A percentile compares a stretch with the other conserved stretches of the same genome.
Conservation (phyloP, 371 early-diverging fungal genomes). For the Lichtheimia hyalospora region DNA sequence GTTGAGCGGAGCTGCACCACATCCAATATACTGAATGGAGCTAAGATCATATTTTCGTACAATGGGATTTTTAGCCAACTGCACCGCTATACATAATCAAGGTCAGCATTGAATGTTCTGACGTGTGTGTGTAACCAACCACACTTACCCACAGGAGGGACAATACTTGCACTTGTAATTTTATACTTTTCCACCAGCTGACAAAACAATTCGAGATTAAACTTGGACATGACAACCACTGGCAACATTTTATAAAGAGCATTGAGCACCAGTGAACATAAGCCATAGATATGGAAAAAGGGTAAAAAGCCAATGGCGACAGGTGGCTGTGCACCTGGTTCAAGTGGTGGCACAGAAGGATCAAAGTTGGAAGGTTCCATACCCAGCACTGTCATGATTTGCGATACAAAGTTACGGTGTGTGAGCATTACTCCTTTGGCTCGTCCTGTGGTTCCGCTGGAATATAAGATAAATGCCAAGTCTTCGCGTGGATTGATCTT, state of each 20-base stretch:
- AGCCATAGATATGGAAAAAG: conserved; percentile 76
- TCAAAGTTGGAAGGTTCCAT: conserved; percentile 29
- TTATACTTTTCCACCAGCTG: conserved; percentile 63
- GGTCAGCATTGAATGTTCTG: no score
- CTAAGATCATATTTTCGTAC: conserved; percentile 71
- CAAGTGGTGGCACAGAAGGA: conserved; percentile 46
- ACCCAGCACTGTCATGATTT: conserved; percentile 4
- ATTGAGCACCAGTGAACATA: conserved; percentile 33
- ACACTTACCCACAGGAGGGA: conserved; percentile 72
- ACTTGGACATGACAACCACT: conserved; percentile 66
- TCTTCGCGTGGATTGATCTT: conserved; percentile 31
- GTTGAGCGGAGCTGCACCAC: conserved; percentile 88
- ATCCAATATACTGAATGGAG: conserved; percentile 56
- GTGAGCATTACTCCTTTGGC: conserved; percentile 45
- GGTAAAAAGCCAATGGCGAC: conserved; percentile 63
- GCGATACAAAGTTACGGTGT: conserved; percentile 24
- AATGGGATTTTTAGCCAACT: conserved; percentile 64
- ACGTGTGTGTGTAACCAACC: no score
- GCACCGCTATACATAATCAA: conserved; percentile 36
- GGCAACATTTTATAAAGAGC: conserved; percentile 33
- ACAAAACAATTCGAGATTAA: conserved; percentile 62
- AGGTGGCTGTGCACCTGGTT: conserved; percentile 74
- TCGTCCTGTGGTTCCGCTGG: conserved; percentile 85
- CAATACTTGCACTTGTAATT: conserved; percentile 70
- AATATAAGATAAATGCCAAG: conserved; percentile 83